Base-by-base conservation (phyloP, 306 rosid species). In the Vachellia pachyceras region DNA sequence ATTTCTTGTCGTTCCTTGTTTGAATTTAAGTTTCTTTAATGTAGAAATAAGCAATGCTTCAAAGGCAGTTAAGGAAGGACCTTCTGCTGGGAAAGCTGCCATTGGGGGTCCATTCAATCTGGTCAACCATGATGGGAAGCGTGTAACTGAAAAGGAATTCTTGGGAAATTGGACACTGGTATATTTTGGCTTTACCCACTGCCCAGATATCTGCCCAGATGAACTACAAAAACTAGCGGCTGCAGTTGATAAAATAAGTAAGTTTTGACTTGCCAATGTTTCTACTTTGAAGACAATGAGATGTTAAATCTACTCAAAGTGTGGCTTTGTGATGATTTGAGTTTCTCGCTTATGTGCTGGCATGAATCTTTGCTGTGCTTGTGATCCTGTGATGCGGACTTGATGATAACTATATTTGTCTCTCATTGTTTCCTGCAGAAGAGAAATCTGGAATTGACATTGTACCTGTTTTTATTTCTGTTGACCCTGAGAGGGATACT, bases 401-500 rank as follows among this genome's bases (percentile, higher is more conserved):
- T 41, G 49, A 79, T 33, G 55, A 46, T 80, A 65, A 73, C 60
- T 45, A 57, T 63, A 20, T 80, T 74, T 57, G 15, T 80, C 60
- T 80, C 70, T 84, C n/a, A n/a, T n/a, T 83, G 47, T 77, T 74
- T 33, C 69, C 39, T 84, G 85, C 90, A 91, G 97, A 90, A 85
- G 83, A 89, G 80, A 90, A 91, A 65, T 81, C 81, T 10, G 94
- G 94, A 61, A 83, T 93, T 79, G 91, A 93, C 73, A 84, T 88
- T 50, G 85, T 89, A 15, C 99, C 99, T 3, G 84, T 95, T 74
- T 93, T 95, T 82, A 90, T 95, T 79, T 93, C 99, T 73, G 99
- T 95, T 84, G 99, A 93, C 88, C 99, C 99, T 49, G 98, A 95
- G 87, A 90, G 99, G 78, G 99, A 95, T 84, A 95, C 91, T 11